phyloP scores from a whole-genome alignment of 208 protist genomes.

The Crithidia acanthocephali region DNA sequence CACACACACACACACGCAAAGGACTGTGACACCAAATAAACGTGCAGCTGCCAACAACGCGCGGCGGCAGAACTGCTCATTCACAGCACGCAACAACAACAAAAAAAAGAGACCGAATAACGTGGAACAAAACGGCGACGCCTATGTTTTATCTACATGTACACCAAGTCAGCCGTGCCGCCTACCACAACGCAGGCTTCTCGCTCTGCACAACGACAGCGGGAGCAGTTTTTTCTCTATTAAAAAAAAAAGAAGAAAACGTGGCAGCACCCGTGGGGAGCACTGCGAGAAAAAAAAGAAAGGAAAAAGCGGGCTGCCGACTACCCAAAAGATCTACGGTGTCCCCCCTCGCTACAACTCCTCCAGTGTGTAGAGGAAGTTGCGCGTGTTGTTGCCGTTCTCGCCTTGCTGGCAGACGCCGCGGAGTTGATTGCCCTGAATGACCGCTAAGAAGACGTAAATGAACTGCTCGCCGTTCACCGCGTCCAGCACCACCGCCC shows the following conservation, averaged over 20 bases:
- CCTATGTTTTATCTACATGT: not conserved
- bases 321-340: not conserved
- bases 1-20: no score
- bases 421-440: slow-evolving; percentile 88
- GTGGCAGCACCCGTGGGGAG: no score
- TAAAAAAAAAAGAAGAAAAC: no score
- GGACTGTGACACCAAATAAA: no score
- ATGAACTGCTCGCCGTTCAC: slow-evolving; percentile 64
- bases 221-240: no score
- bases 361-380: slow-evolving; percentile 86
- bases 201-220: no score
- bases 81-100: not conserved
- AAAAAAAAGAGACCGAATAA: not conserved
- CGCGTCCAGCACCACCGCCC: slow-evolving; percentile 68
- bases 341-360: slow-evolving; percentile 59
- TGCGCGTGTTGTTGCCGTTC: slow-evolving; percentile 59
- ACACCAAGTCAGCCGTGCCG: not conserved
- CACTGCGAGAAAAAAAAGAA: not conserved
- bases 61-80: no score
- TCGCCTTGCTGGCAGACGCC: slow-evolving; percentile 76
- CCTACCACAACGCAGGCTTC: no score
- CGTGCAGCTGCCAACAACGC: no score
- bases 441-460: slow-evolving; percentile 81
- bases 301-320: not conserved
- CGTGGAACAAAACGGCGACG: not conserved